Evolutionary conservation across 306 rosid species (phyloP), one percentile per base, ranked within the genome.

Genomic region (Lupinus albus): DNA sequence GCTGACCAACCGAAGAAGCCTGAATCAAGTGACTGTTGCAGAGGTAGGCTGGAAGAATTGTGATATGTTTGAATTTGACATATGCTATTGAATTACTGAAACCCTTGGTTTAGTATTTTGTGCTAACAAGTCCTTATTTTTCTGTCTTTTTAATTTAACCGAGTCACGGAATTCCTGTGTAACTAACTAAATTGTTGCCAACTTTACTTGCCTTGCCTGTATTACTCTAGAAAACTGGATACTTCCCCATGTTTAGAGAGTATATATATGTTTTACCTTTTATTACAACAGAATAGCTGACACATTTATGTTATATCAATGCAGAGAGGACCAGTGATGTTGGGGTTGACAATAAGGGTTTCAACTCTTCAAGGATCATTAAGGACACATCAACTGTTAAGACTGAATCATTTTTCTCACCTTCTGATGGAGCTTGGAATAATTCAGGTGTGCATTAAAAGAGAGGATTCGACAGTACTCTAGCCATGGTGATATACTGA

Each of bases 371-470:
- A 21, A 77, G 46, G 58, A 50, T 64, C 48, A 48, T 61, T 14
- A 72, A 81, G 52, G 80, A 66, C 4, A 39, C 67, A 17, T 62
- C 86, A 21, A 77, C 80, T 56, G 73, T 36, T 53, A 68, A 65
- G 51, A 36, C 60, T 57, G 70, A 48, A 21, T 74, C 81, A 10
- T 72, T 67, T 69, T 62, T 52, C 64, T 53, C 83, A n/a, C 83
- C 79, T 18, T 67, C 71, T 67, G 76, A 16, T 62, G 39, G 57
- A 30, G 70, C 69, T 15, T 67, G 76, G 77, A 83, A 67, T 67
- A 80, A 68, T 11, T 53, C 83, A 68, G 87, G 94, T 86, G 38
- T 68, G 84, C 60, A 30, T 69, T 25, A 48, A 46, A 41, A 25
- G 54, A 58, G 61, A 50, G 39, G 14, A 6, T 30, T 66, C 41